A percentile compares a stretch with the other conserved stretches of the same genome.
Evolutionary conservation across 2,329 filamentous ascomycete genomes (phyloP).

Genomic region (Lachnellula suecica): DNA sequence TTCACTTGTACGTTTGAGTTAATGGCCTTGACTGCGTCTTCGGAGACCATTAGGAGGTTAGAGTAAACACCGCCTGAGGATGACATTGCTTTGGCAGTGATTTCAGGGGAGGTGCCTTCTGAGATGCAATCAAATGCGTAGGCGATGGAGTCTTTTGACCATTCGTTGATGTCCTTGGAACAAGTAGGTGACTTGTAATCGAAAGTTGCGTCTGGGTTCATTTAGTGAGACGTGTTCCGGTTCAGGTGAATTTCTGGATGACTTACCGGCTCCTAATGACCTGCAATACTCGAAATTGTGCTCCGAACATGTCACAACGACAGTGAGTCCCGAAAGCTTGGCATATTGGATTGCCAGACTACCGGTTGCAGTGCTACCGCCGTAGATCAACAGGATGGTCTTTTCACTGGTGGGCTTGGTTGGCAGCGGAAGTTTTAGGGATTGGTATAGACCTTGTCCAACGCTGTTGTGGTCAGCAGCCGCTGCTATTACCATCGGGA

Average conservation of each 20-base stretch:
- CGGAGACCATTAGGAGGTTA: conserved; percentile 38
- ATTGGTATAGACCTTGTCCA: conserved; percentile 48
- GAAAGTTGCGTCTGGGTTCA: conserved; percentile 35
- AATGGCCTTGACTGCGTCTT: conserved; percentile 41
- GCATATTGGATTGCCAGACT: conserved; percentile 49
- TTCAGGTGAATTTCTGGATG: neutral
- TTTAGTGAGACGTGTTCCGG: neutral
- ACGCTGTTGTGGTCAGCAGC: conserved; percentile 37
- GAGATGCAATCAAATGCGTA: conserved; percentile 50
- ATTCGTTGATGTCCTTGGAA: conserved; percentile 44
- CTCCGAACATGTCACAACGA: conserved; percentile 46
- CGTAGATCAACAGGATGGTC: conserved; percentile 47
- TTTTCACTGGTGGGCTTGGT: conserved; percentile 36
- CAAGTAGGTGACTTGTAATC: conserved; percentile 48
- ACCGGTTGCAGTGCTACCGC: conserved; percentile 50
- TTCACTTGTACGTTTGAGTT: conserved; percentile 34
- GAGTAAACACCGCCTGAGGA: conserved; percentile 37
- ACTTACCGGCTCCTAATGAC: conserved; percentile 43
- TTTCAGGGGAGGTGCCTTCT: conserved; percentile 33
- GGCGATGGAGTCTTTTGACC: conserved; percentile 42
- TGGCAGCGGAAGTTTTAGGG: conserved; percentile 46
- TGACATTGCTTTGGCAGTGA: conserved; percentile 41
- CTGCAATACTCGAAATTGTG: conserved; percentile 48
- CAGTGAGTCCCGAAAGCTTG: conserved; percentile 37
- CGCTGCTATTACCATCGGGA: conserved; percentile 18